Base-by-base conservation (phyloP, 2,329 filamentous ascomycete genomes). In the Aspergillus nomiae region DNA sequence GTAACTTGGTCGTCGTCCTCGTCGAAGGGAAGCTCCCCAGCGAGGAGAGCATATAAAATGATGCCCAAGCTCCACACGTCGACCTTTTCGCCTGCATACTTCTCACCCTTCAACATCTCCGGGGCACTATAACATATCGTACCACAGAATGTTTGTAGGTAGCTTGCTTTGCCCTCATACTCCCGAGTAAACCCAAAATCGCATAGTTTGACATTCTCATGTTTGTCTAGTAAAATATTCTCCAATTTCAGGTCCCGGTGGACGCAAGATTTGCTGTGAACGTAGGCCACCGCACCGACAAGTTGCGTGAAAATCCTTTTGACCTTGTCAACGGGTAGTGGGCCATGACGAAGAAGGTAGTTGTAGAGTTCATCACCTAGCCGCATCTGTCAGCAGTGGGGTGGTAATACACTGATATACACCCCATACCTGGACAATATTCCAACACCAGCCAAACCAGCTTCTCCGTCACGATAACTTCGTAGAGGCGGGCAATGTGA, bases 141-240 rank as follows among this genome's bases (percentile, higher is more conserved):
- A 6, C 95, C 95, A 76, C 95, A 99, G 79, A 97, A 99, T 1
- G 95, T 99, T 78, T 98, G 94, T 60, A 99, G 81, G 73, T 98
- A 94, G 76, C 94, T 98, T 34, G 92, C 87, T 71, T 96, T 93
- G 64, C 94, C 94, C 78, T 97, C 93, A 77, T 99, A 99, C 80
- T 99, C 95, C 68, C 95, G 86, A 12, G 95, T 99, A 75, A 99
- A 99, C 21, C 95, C 95, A 81, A 99, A 99, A 77, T 99, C 95
- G 69, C 96, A 94, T 64, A 99, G 82, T 80, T 99, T 99, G 70
- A 99, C 95, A 73, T 98, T 97, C 75, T 96, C 94, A 74, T 97
- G 86, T 77, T 96, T 98, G 81, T 99, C 95, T 69, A 99, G 86
- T 53, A 99, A 83, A 63, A 99, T 97, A 74, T 96, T 96, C 76